phyloP scores from a whole-genome alignment of 2,329 filamentous ascomycete species.

The Cladophialophora chaetospira region DNA sequence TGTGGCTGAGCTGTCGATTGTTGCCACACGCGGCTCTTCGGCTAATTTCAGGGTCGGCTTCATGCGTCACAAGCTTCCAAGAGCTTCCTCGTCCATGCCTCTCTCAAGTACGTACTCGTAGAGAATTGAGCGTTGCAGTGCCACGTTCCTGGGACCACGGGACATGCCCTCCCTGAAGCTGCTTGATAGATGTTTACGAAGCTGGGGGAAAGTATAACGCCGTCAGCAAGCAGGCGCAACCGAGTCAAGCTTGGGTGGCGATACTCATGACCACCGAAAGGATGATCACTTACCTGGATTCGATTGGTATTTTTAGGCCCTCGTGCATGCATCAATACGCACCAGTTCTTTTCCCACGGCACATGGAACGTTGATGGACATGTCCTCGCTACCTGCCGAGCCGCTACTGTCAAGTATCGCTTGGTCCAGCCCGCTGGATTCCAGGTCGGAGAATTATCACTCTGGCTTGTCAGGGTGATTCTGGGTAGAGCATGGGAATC shows the following conservation, averaged over 20 bases:
- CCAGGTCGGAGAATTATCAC: not conserved
- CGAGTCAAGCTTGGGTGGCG: not conserved
- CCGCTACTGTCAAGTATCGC: not conserved
- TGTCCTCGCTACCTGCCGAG: not conserved
- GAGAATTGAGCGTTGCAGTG: too few species aligned
- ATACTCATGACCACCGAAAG: not conserved
- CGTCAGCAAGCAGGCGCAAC: not conserved
- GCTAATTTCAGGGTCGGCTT: too few species aligned
- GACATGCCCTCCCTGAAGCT: too few species aligned
- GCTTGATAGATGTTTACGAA: not conserved
- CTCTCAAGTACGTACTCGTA: too few species aligned
- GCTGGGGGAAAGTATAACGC: conserved; percentile 7
- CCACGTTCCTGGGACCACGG: too few species aligned
- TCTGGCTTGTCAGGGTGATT: not conserved
- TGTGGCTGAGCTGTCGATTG: too few species aligned
- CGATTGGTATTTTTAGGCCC: not conserved
- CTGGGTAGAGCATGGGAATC: not conserved
- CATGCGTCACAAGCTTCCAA: too few species aligned
- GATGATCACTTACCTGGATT: not conserved
- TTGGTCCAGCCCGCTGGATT: not conserved
- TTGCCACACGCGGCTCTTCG: too few species aligned
- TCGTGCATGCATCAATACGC: not conserved
- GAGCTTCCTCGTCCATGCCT: too few species aligned
- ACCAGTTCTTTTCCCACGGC: not conserved
- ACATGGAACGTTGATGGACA: not conserved